Base-by-base conservation (phyloP, 1,284 basidiomycete genomes). In the Irpex rosettiformis region DNA sequence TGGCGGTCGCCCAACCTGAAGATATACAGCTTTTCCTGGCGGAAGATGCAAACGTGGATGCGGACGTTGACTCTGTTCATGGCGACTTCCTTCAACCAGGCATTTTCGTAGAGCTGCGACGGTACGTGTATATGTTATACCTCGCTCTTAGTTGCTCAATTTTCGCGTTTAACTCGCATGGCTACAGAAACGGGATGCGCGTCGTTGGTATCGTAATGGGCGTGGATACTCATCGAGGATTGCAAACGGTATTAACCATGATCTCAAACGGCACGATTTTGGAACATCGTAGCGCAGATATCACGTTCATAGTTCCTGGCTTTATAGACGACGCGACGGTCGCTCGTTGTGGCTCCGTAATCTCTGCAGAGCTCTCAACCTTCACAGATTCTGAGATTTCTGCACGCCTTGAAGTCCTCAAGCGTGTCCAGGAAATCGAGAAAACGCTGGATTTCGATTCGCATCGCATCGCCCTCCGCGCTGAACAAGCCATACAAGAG, bases 351-450 rank as follows among this genome's bases (percentile, higher is more conserved):
- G 84, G 85, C 1, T 29, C 25, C 0, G 29, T 24, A 24, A 13
- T 33, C n/a, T 24, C 43, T 10, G 29, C 16, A n/a, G 62, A 66
- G 1, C 61, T 64, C 0, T 43, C 67, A 16, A 66, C 75, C 0
- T 53, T 61, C 4, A 67, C 64, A 25, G 67, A 72, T 13, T 65
- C 66, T 6, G 72, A 85, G 56, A 70, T 78, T 37, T 73, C 75
- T 33, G 88, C 89, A 2, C 80, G 89, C 1, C 77, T 89, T 2
- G 74, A 79, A 54, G 76, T 85, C 16, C 75, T 90, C 28, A 82
- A 78, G 64, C 73, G 69, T 16, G 67, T 90, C 16, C 80, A 82
- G 18, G 69, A 78, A 3, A 68, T 88, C 40, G 80, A 84, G 58
- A 74, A 73, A 42, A 63, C 67, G 0, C 64, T 82, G 25, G 77